Percentiles rank a stretch among this genome's conserved stretches.
Evolutionary conservation across 2,329 filamentous ascomycete genomes (phyloP).

Genomic region (Diplodia corticola): DNA sequence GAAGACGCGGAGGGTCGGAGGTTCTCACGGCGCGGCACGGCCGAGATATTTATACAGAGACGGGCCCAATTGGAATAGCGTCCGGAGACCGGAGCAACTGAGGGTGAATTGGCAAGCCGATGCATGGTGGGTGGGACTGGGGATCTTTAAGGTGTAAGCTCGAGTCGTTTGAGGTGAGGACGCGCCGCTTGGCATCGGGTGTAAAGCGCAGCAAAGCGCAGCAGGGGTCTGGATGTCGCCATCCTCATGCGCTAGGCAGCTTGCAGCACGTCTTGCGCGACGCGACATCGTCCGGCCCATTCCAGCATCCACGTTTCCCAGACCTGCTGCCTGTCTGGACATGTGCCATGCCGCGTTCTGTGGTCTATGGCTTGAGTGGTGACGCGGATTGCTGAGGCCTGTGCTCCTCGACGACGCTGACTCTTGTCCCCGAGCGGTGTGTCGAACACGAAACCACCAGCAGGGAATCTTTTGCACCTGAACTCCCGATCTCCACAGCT

Average conservation of each 20-base stretch:
- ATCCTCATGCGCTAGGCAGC: neutral
- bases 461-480: neutral
- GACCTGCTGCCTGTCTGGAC: neutral
- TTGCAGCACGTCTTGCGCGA: constrained; percentile 2
- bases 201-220: neutral
- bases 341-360: neutral
- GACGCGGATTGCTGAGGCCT: neutral
- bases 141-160: neutral
- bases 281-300: neutral
- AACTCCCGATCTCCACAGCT: constrained; percentile 3
- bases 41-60: neutral
- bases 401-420: neutral
- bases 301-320: neutral
- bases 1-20: neutral
- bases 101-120: constrained; percentile 1
- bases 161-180: neutral
- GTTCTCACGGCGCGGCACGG: neutral
- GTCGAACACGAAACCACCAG: neutral
- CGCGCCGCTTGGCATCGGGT: constrained; percentile 7
- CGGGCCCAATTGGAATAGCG: neutral
- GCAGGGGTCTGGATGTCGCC: constrained; percentile 7
- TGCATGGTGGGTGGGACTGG: neutral
- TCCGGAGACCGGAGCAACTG: neutral
- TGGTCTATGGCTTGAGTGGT: constrained; percentile 12
- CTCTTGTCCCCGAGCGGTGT: constrained; percentile 5